Percentiles rank a stretch among this genome's conserved stretches.
These are phyloP conservation scores for Leccinum laetum DNA, from an alignment of 1,284 basidiomycete species.

Conservation along the genomic window DNA sequence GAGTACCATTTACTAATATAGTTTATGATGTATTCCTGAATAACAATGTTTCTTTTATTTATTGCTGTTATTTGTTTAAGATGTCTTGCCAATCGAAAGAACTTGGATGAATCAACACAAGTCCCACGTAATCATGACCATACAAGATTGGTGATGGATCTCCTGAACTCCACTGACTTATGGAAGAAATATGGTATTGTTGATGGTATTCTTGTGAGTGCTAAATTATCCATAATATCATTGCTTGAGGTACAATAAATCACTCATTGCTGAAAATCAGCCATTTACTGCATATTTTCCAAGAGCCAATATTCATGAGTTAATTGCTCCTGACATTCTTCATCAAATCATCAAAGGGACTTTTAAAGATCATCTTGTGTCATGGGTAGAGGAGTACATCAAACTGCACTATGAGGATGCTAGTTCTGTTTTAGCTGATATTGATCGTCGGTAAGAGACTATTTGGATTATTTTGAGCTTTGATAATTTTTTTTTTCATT, in stretches of 20 bases:
- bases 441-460: not conserved
- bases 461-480: not conserved
- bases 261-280: not conserved
- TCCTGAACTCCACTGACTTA: not conserved
- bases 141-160: not conserved
- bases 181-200: not conserved
- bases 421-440: not conserved
- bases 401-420: not conserved
- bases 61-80: not conserved
- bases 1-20: not conserved
- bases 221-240: not conserved
- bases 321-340: not conserved
- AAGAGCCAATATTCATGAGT: not conserved
- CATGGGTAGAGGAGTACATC: not conserved
- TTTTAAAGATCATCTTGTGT: not conserved
- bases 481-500: not conserved
- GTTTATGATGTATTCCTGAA: not conserved
- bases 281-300: not conserved
- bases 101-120: not conserved
- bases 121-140: not conserved
- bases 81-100: not conserved
- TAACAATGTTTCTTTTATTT: not conserved
- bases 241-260: not conserved
- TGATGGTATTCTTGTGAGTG: not conserved
- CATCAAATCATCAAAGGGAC: not conserved